Conservation (phyloP, 805 yeast genomes). For the Candida awuae region DNA sequence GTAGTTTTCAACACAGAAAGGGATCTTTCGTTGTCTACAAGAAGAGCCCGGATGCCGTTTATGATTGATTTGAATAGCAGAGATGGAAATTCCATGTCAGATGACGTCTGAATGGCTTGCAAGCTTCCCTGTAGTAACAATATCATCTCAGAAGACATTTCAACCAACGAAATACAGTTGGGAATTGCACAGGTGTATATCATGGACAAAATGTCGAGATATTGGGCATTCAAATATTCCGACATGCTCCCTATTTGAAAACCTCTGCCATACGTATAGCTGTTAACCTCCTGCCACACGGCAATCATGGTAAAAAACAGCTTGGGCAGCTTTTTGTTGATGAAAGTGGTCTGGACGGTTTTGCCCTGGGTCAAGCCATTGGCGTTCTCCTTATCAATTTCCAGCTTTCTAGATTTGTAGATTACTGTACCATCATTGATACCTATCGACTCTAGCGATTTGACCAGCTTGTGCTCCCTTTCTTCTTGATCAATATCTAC, state of each 20-base stretch:
- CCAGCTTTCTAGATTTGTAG: conserved; percentile 34
- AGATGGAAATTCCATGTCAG: conserved; percentile 5
- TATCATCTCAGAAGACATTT: conserved; percentile 51
- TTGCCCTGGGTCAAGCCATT: conserved; percentile 15
- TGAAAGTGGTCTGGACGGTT: conserved; percentile 21
- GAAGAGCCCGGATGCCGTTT: conserved; percentile 5
- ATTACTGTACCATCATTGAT: conserved; percentile 33
- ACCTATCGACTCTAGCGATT: conserved; percentile 21
- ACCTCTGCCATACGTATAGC: conserved; percentile 31
- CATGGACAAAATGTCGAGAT: conserved; percentile 49
- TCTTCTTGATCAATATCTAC: conserved; percentile 31
- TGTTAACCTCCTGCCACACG: conserved; percentile 35
- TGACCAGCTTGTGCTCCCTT: conserved; percentile 29
- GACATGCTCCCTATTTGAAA: conserved; percentile 47
- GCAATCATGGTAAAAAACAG: conserved; percentile 50
- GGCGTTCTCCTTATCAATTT: conserved; percentile 6
- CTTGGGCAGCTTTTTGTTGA: conserved; percentile 31
- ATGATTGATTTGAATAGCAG: conserved; percentile 10
- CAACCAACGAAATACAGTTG: conserved; percentile 38
- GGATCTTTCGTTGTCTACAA: conserved; percentile 8
- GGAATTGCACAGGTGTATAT: conserved; percentile 54
- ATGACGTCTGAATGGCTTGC: conserved; percentile 1
- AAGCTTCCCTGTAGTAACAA: conserved; percentile 20
- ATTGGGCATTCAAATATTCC: conserved; percentile 48
- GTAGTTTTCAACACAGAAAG: conserved; percentile 3